Percentiles rank a stretch among this genome's conserved stretches.
These are phyloP conservation scores for Apostasia ramifera DNA, from an alignment of 106 monocot species.

Conservation along the genomic window DNA sequence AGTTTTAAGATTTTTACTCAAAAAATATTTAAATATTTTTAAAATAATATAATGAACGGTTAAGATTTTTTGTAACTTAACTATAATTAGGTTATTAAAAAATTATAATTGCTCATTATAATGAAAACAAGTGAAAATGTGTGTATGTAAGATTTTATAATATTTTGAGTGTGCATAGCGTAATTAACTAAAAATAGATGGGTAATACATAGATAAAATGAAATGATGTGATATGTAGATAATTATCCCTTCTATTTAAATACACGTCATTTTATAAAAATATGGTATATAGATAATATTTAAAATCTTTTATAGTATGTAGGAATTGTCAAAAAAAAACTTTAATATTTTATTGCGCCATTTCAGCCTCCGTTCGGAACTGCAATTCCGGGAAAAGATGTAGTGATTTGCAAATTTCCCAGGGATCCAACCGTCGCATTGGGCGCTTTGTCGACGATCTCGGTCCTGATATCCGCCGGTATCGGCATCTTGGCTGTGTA, in stretches of 20 bases:
- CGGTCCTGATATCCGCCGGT: conserved; percentile 33
- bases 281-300: neutral
- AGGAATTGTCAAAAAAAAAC: neutral
- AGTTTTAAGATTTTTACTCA: no score
- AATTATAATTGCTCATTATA: no score
- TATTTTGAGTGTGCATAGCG: no score
- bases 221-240: no score
- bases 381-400: conserved; percentile 46
- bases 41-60: no score
- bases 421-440: conserved; percentile 57
- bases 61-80: no score
- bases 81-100: no score
- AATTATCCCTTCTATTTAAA: neutral
- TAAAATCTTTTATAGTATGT: neutral
- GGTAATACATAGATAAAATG: no score
- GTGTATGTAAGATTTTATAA: no score
- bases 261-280: neutral
- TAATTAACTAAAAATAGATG: no score
- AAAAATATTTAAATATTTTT: no score
- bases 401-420: conserved; percentile 73
- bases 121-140: no score
- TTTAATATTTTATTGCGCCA: neutral
- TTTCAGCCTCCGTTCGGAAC: conserved; percentile 63
- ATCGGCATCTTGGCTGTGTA: conserved; percentile 44
- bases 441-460: conserved; percentile 45